Evolutionary conservation across 2,329 filamentous ascomycete genomes (phyloP), one percentile per base, ranked within the genome.

Genomic region (Penicillium capsulatum): DNA sequence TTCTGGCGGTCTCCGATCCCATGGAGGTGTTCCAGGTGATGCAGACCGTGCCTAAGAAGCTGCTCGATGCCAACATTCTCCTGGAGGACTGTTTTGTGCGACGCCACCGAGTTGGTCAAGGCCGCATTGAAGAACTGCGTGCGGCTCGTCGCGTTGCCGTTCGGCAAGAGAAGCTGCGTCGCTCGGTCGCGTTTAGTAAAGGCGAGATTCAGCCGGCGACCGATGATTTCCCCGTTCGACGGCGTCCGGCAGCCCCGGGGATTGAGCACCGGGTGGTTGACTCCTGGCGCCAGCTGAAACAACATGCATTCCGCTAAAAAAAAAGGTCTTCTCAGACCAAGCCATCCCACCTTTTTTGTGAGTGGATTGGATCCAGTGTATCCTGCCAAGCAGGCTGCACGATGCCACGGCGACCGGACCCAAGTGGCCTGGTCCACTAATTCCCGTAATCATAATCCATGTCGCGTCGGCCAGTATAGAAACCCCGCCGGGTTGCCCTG

Each of bases 21-120:
- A 94, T 94, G 82, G 91, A 97, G 68, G 88, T 96, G 55, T 96
- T 96, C 64, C 88, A 94, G 59, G 82, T 94, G 3, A 89, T 97
- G 17, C 91, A 97, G 69, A 82, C 82, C 2, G 80, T 94, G 19
- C 91, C 91, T 1, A 77, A 91, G 37, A 78, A 77, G 38, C 76
- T 95, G 56, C 65, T 96, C 14, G 88, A 97, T 63, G 84, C 84
- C 38, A 95, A 94, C 54, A 70, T 71, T 2, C 70, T 97, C 10
- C 79, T 95, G 70, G 88, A 94, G 49, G 77, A 86, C 7, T 94
- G 86, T 49, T 90, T 92, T 61, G 81, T 82, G 50, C 80, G 86
- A 29, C 79, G 84, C 33, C 86, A 89, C 57, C 83, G 89, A 55
- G 71, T 96, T 13, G 89, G 81, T 55, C 88, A 95, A 61, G 83